Evolutionary conservation across 164 flowering plant genomes (phyloP).

Genomic region (Aristolochia californica): DNA sequence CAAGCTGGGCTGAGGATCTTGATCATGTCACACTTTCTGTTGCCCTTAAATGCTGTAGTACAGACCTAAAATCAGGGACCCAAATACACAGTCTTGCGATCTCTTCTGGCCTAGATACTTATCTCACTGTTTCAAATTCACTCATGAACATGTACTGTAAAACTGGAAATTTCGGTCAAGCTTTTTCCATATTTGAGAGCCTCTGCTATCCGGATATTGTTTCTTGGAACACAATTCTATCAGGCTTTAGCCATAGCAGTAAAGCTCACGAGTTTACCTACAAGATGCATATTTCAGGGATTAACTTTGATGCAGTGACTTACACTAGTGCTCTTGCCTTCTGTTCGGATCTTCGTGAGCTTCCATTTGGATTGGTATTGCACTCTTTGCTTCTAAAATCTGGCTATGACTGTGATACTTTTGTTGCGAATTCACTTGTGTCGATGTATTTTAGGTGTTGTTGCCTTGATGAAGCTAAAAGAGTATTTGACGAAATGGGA

Average conservation of each 20-base stretch:
- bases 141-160: conserved; percentile 76
- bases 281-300: conserved; percentile 46
- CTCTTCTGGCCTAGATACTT: conserved; percentile 42
- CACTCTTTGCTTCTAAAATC: conserved; percentile 39
- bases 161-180: conserved; percentile 31
- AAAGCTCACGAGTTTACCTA: conserved; percentile 41
- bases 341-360: conserved; percentile 40
- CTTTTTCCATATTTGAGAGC: conserved; percentile 37
- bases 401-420: conserved; percentile 51
- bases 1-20: conserved; percentile 12
- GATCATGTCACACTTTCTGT: conserved; percentile 42
- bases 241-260: conserved; percentile 38
- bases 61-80: conserved; percentile 31
- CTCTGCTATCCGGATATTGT: conserved; percentile 47
- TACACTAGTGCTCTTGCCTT: conserved; percentile 46
- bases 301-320: conserved; percentile 62
- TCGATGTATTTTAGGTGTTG: conserved; percentile 54
- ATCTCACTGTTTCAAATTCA: conserved; percentile 55
- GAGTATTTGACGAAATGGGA: conserved; percentile 58
- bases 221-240: conserved; percentile 76
- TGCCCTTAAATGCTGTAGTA: conserved; percentile 59
- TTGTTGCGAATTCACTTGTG: conserved; percentile 70
- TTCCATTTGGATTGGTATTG: conserved; percentile 49
- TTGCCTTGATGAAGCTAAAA: conserved; percentile 33
- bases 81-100: conserved; percentile 63